Evolutionary conservation across 129 eudicot genomes (phyloP).

Genomic region (Lonicera japonica): DNA sequence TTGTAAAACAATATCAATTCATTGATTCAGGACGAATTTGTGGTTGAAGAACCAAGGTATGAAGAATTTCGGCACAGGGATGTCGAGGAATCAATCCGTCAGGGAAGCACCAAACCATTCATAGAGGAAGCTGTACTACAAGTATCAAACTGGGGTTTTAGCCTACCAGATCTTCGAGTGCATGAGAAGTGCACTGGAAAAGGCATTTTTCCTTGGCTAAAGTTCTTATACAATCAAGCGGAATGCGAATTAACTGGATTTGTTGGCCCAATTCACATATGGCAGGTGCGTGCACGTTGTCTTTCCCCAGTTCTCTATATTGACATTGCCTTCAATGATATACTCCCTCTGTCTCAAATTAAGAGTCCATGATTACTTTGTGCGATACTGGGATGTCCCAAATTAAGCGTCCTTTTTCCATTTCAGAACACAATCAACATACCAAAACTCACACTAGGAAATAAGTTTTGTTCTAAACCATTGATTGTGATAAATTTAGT

Average conservation of each 20-base stretch:
- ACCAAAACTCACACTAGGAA: too few species aligned
- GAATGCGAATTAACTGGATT: slow-evolving; percentile 72
- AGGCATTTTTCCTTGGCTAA: slow-evolving; percentile 68
- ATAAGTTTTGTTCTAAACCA: too few species aligned
- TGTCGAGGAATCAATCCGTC: slow-evolving; percentile 81
- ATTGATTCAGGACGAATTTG: slow-evolving; percentile 45
- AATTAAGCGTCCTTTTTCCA: too few species aligned
- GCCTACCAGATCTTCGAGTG: slow-evolving; percentile 58
- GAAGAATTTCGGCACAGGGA: slow-evolving; percentile 76
- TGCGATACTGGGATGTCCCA: too few species aligned
- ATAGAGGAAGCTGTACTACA: slow-evolving; percentile 69
- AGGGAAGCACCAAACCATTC: slow-evolving; percentile 51
- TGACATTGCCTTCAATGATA: too few species aligned
- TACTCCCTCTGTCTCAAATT: too few species aligned
- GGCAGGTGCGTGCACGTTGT: slow-evolving; percentile 65
- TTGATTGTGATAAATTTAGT: too few species aligned
- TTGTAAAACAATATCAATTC: slow-evolving; percentile 4
- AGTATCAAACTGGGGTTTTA: slow-evolving; percentile 80
- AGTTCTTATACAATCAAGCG: slow-evolving; percentile 43
- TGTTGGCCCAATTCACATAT: slow-evolving; percentile 81
- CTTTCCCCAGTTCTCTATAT: not conserved
- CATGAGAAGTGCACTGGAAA: slow-evolving; percentile 54
- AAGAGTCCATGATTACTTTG: too few species aligned
- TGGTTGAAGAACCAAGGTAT: slow-evolving; percentile 40
- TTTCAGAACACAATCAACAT: too few species aligned